A percentile compares a stretch with the other conserved stretches of the same genome.
Conservation (phyloP, 1,284 basidiomycete genomes). For the Fomitopsis palustris region DNA sequence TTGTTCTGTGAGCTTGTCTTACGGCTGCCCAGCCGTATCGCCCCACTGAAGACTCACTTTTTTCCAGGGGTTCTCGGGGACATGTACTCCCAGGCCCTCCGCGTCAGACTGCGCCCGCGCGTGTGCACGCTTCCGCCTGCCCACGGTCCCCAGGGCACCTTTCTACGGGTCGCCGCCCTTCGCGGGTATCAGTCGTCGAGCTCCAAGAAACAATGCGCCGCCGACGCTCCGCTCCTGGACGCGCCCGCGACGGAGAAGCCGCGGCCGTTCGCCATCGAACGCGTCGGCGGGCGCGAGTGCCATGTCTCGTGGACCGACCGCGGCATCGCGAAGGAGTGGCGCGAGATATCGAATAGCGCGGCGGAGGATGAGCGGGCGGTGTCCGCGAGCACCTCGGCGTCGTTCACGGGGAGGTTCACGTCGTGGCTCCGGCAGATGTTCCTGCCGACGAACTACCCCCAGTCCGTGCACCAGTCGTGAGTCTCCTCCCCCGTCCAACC, state of each 20-base stretch:
- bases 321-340: constrained; percentile 26
- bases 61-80: not conserved
- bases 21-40: not conserved
- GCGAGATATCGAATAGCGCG: constrained; percentile 13
- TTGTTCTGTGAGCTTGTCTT: not conserved
- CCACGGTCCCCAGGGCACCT: not conserved
- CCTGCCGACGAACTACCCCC: constrained; percentile 30
- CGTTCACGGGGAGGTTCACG: constrained; percentile 18
- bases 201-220: not conserved
- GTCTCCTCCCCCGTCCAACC: constrained; percentile 7
- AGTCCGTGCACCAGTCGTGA: constrained; percentile 31
- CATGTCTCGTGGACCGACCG: constrained; percentile 25
- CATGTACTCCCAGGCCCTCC: not conserved
- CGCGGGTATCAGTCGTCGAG: not conserved
- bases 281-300: constrained; percentile 26
- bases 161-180: not conserved
- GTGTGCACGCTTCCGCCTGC: not conserved
- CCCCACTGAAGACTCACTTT: not conserved
- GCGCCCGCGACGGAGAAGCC: not conserved
- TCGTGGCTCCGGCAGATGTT: constrained; percentile 31
- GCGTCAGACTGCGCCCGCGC: not conserved
- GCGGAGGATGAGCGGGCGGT: constrained; percentile 8
- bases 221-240: not conserved
- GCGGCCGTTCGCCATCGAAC: constrained; percentile 26
- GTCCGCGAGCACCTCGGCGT: constrained; percentile 9